Evolutionary conservation across 257 asterid species (phyloP).

Genomic region (Plectranthus barbatus): DNA sequence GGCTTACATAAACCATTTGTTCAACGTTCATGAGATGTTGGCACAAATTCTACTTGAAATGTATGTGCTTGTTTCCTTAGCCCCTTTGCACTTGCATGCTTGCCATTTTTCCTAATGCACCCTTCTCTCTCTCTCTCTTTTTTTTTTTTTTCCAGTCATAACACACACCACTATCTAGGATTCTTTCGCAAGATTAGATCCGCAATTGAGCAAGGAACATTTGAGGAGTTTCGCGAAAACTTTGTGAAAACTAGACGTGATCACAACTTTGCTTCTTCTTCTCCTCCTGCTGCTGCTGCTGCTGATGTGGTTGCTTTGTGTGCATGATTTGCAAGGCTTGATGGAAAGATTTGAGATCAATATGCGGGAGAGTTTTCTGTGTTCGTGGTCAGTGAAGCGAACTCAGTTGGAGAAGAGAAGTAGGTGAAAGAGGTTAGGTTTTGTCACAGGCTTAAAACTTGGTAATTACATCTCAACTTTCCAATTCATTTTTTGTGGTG

Average conservation of each 20-base stretch:
- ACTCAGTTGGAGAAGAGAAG: neutral
- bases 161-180: conserved; percentile 83
- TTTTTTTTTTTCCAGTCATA: conserved; percentile 48
- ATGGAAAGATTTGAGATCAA: neutral
- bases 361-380: too few relatives aligned
- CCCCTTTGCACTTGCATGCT: neutral
- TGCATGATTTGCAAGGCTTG: conserved; percentile 7
- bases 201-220: conserved; percentile 53
- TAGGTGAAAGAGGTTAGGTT: neutral
- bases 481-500: neutral
- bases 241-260: conserved; percentile 55
- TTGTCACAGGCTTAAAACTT: neutral
- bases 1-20: conserved; percentile 87
- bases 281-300: neutral
- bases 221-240: conserved; percentile 48
- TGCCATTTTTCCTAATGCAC: neutral
- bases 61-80: conserved; percentile 27
- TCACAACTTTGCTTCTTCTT: conserved; percentile 25
- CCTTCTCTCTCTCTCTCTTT: neutral
- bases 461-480: neutral
- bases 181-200: conserved; percentile 76
- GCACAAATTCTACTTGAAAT: conserved; percentile 85
- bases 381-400: too few relatives aligned
- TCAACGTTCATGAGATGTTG: conserved; percentile 89
- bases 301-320: conserved; percentile 24